Conservation (phyloP, 306 rosid genomes). For the Dicorynia guianensis region DNA sequence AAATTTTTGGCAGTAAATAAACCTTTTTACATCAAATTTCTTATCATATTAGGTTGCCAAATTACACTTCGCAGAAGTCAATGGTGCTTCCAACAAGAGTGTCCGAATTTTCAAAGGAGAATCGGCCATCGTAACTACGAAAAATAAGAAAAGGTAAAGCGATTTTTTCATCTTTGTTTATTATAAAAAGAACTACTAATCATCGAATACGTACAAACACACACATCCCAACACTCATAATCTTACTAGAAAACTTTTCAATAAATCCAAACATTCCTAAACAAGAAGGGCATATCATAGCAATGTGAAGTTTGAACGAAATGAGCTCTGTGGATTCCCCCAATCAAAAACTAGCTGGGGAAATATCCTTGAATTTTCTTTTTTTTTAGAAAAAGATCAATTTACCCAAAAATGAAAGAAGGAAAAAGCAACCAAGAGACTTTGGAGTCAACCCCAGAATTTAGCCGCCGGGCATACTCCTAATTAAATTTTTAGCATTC, state of each 20-base stretch:
- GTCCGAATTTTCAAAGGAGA: not conserved
- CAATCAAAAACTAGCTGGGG: too few species aligned
- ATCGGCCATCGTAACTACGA: not conserved
- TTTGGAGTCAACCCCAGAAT: not conserved
- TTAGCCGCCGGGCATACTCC: not conserved
- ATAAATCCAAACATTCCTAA: not conserved
- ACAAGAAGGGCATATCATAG: too few species aligned
- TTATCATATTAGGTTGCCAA: too few species aligned
- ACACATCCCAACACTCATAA: slow-evolving; percentile 7
- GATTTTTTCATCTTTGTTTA: not conserved
- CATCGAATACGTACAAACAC: not conserved
- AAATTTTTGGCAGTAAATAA: too few species aligned
- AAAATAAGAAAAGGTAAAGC: not conserved
- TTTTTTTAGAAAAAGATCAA: too few species aligned
- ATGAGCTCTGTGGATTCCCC: too few species aligned
- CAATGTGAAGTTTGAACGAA: too few species aligned
- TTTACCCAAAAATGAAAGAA: too few species aligned
- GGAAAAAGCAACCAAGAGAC: not conserved
- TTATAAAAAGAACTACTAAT: not conserved
- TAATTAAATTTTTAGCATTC: slow-evolving; percentile 6
- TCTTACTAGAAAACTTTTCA: not conserved
- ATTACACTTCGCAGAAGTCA: too few species aligned
- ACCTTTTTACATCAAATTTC: too few species aligned
- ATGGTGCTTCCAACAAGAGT: too few species aligned
- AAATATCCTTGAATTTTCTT: too few species aligned